Evolutionary conservation across 768 basidiomycete species (phyloP), one percentile per base, ranked within the genome.

Genomic region (Hemileccinum rubropunctum): DNA sequence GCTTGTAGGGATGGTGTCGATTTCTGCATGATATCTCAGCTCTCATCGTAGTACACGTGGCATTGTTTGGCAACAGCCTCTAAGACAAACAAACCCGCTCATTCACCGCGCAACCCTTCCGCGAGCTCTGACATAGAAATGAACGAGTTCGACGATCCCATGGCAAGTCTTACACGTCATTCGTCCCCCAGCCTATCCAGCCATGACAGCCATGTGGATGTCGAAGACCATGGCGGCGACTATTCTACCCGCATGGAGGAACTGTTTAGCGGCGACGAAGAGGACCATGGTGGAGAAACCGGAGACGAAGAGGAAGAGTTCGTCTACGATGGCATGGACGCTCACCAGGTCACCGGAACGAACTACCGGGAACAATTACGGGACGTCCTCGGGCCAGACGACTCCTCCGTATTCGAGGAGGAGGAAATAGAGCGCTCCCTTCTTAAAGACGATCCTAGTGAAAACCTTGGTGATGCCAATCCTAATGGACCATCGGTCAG

Each of bases 251-350:
- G 62, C 48, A 65, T 57, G 64, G 59, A 46, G 20, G 63, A 65
- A 12, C 43, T 66, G 11, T 64, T 59, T 44, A 73, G 66, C 50
- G 76, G 71, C 41, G 75, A 74, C 42, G 75, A 73, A 23, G 73
- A 75, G 6, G 72, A 61, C 17, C 73, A 72, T 11, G 70, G 69
- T 39, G 69, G 66, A 35, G 69, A 73, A 52, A 74, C 76, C 1
- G 75, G 74, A 0, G 82, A 78, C 10, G 80, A 79, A 7, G 81
- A 79, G 11, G 84, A 80, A 27, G 81, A 71, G 0, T 93, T 93
- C 57, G 52, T 91, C 26, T 94, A 92, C 61, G 74, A 76, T 26
- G 91, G 89, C 26, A 71, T 81, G 18, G 89, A 93, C 58, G 78
- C 82, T 5, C 67, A 65, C 32, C 59, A 70, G 13, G 58, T 69